phyloP scores from a whole-genome alignment of 2,329 filamentous ascomycete genomes.

The Calonectria montana region DNA sequence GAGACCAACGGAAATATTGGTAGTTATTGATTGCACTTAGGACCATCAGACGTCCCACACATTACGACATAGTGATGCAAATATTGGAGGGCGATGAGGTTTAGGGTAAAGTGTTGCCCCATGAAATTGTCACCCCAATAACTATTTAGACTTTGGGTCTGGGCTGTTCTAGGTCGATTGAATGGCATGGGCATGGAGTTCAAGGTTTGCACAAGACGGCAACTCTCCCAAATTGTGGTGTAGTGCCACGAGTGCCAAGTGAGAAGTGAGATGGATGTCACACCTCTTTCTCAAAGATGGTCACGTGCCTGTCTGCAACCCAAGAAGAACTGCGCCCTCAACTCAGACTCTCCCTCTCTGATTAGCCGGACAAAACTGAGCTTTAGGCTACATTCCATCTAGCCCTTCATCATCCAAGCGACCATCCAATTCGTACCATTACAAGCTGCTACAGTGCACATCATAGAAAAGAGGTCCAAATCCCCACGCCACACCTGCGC shows the following conservation, averaged over 20 bases:
- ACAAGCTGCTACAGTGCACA: background rate
- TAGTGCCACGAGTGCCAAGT: too few relatives aligned
- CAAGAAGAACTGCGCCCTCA: background rate
- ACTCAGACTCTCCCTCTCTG: background rate
- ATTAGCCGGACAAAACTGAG: background rate
- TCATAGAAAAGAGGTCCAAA: background rate
- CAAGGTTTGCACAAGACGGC: background rate
- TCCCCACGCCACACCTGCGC: background rate
- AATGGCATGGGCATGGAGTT: background rate
- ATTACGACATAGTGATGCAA: background rate
- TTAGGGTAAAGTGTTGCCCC: background rate
- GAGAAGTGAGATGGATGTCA: too few relatives aligned
- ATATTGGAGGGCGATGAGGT: background rate
- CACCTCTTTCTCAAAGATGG: background rate
- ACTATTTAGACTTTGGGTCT: background rate
- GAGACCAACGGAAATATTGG: too few relatives aligned
- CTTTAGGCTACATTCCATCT: background rate
- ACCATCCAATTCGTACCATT: background rate
- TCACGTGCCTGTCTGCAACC: background rate
- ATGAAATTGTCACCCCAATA: background rate
- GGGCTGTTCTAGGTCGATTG: background rate
- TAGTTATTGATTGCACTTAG: too few relatives aligned
- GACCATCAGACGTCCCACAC: too few relatives aligned
- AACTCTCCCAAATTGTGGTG: background rate
- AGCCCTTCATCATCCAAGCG: background rate